phyloP scores from a whole-genome alignment of 192 early-diverging fungal species.

The Entomortierella lignicola region DNA sequence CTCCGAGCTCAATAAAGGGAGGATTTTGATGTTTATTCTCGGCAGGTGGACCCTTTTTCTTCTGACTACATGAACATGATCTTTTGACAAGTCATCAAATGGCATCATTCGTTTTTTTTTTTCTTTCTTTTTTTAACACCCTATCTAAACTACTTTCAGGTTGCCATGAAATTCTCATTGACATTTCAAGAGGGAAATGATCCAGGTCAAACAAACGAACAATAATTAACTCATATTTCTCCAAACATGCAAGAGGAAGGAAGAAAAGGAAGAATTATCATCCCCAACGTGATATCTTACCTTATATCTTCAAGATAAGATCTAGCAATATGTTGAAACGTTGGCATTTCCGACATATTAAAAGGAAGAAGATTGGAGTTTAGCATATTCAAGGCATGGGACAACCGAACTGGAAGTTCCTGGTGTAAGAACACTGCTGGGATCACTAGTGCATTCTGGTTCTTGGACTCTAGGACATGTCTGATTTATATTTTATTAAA shows the following conservation, averaged over 20 bases:
- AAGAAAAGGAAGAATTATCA: no score
- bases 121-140: neutral
- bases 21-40: no score
- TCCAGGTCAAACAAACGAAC: no score
- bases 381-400: constrained; percentile 63
- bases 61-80: no score
- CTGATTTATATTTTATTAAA: constrained; percentile 6
- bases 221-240: no score
- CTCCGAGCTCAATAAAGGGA: no score
- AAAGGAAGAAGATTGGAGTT: constrained; percentile 57
- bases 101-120: neutral
- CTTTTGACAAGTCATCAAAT: neutral
- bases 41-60: no score
- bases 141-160: no score
- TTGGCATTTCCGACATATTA: constrained; percentile 56
- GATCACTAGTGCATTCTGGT: constrained; percentile 26
- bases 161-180: no score
- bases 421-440: constrained; percentile 66
- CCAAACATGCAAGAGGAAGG: no score
- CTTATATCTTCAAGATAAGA: constrained; percentile 65
- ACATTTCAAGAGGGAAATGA: neutral
- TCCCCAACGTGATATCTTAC: constrained; percentile 13
- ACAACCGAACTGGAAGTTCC: constrained; percentile 68
- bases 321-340: constrained; percentile 60
- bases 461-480: constrained; percentile 43